Base-by-base conservation (phyloP, 495 filamentous ascomycete genomes). In the Hypoxylon lienhwacheense region DNA sequence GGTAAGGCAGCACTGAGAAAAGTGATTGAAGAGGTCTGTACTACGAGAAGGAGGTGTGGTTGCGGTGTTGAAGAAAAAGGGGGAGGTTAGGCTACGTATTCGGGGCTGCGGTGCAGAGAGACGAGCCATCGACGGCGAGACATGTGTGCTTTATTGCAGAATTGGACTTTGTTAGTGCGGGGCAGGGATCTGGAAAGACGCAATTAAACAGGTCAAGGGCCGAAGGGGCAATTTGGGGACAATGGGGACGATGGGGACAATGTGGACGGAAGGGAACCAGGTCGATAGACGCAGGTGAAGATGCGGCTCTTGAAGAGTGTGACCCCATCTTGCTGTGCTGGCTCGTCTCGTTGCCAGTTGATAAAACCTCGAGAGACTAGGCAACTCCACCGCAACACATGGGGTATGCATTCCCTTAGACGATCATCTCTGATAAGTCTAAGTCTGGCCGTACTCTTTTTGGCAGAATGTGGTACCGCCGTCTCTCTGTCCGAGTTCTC, bases 271-370 rank as follows among this genome's bases (percentile, higher is more conserved):
- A 67, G 58, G 66, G 64, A 68, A 73, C 66, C 67, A 66, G 71
- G 71, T 77, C 72, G 68, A 66, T 67, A 69, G 73, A 74, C 70
- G 79, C 76, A 79, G 69, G 77, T 71, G 64, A 70, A 75, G 73
- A 79, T 82, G 79, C 79, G 79, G 78, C 79, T 82, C 74, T 76
- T 74, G 71, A 77, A 74, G 67, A 71, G 77, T 77, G 76, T 72
- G 77, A 79, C 77, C 71, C 77, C 78, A 77, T 80, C 70, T 76
- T 88, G 90, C 90, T 96, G 90, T 83, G 90, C 78, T 96, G 90
- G 90, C 90, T 86, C 85, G 72, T 77, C 77, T 88, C 79, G 75
- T 83, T 81, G 78, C 90, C 89, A 93, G 85, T 88, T 77, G 75
- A 81, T 83, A 79, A 74, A 82, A 72, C 56, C 67, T 71, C 70